These are phyloP conservation scores for Pichia manshurica DNA, from an alignment of 805 yeast genomes.

Conservation along the genomic window DNA sequence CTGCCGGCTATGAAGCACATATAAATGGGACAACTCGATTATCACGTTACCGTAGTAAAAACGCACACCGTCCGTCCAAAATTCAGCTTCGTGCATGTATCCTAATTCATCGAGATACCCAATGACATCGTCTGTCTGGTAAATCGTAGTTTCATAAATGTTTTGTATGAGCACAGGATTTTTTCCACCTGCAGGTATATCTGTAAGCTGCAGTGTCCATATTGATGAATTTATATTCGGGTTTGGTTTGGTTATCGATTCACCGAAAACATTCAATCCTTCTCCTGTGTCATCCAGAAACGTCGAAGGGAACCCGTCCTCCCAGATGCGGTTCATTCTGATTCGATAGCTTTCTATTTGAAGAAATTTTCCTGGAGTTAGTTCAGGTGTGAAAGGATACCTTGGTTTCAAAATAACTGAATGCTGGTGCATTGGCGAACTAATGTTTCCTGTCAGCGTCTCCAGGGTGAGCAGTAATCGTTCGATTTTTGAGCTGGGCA, in stretches of 20 bases:
- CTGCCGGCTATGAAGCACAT: slow-evolving; percentile 28
- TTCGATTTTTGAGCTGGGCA: slow-evolving; percentile 37
- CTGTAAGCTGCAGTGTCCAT: slow-evolving; percentile 64
- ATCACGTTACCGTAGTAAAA: slow-evolving; percentile 57
- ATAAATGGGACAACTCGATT: slow-evolving; percentile 51
- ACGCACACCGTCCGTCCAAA: slow-evolving; percentile 54
- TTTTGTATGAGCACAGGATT: slow-evolving; percentile 60
- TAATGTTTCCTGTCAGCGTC: slow-evolving; percentile 47
- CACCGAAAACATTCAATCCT: slow-evolving; percentile 8
- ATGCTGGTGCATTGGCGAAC: slow-evolving; percentile 42
- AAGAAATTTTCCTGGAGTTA: slow-evolving; percentile 49
- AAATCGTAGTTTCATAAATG: slow-evolving; percentile 54
- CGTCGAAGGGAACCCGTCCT: neutral
- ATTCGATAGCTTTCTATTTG: slow-evolving; percentile 52
- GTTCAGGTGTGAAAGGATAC: slow-evolving; percentile 47
- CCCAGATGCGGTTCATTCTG: slow-evolving; percentile 46
- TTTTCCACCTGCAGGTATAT: slow-evolving; percentile 73
- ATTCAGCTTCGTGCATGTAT: slow-evolving; percentile 57
- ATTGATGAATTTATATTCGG: slow-evolving; percentile 24
- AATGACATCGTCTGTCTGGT: slow-evolving; percentile 41
- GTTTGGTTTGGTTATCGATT: slow-evolving; percentile 15
- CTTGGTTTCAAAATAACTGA: slow-evolving; percentile 46
- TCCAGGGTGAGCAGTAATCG: slow-evolving; percentile 43
- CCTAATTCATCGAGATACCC: slow-evolving; percentile 59
- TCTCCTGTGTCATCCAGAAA: neutral